Evolutionary conservation across 2,329 filamentous ascomycete genomes (phyloP).

Genomic region (Scedosporium aurantiacum): DNA sequence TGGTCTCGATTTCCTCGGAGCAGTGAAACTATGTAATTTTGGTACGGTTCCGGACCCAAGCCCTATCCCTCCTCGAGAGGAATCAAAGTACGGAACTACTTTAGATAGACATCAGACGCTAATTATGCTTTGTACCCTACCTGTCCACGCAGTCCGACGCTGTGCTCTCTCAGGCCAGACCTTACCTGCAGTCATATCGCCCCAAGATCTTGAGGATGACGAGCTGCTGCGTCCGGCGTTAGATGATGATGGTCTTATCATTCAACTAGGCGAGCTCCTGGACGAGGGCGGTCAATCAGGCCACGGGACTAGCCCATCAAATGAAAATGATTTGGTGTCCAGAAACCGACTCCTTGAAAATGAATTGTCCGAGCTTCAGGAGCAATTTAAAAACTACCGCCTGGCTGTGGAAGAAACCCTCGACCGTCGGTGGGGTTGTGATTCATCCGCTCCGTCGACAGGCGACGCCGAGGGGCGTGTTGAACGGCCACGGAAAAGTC

Average conservation of each 20-base stretch:
- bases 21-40: slow-evolving; percentile 66
- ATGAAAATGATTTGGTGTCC: slow-evolving; percentile 28
- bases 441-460: slow-evolving; percentile 27
- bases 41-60: slow-evolving; percentile 18
- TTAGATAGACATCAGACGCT: background rate
- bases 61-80: background rate
- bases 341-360: slow-evolving; percentile 48
- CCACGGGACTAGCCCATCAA: background rate
- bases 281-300: slow-evolving; percentile 30
- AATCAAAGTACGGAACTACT: background rate
- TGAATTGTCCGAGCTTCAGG: slow-evolving; percentile 46
- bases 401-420: slow-evolving; percentile 55
- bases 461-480: slow-evolving; percentile 14
- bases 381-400: slow-evolving; percentile 55
- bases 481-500: slow-evolving; percentile 19
- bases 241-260: slow-evolving; percentile 80
- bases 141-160: slow-evolving; percentile 29
- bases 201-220: slow-evolving; percentile 61
- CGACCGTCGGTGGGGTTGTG: slow-evolving; percentile 52
- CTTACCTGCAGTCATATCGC: slow-evolving; percentile 48
- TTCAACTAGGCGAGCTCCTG: slow-evolving; percentile 69
- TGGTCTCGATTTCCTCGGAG: slow-evolving; percentile 60
- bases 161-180: slow-evolving; percentile 30
- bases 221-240: slow-evolving; percentile 73
- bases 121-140: background rate